These are phyloP conservation scores for Blepharisma undulans DNA, from an alignment of 169 alveolate genomes.

Conservation along the genomic window DNA sequence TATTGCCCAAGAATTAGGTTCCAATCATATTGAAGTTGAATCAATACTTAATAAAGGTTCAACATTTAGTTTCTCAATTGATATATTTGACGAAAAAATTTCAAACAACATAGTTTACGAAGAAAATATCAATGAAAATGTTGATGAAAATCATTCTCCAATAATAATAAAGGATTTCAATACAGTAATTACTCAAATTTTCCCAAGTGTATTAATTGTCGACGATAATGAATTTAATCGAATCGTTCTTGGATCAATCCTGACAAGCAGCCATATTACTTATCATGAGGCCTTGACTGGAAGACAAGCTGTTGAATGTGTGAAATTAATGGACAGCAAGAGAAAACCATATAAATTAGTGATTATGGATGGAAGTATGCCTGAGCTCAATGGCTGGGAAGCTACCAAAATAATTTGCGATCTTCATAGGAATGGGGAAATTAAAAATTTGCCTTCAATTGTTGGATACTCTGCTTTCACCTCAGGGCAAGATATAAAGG, in stretches of 20 bases:
- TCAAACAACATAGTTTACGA: no score
- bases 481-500: background rate
- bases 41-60: background rate
- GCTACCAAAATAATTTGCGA: background rate
- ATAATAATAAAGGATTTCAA: no score
- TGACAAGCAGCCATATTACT: background rate
- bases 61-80: conserved; percentile 4
- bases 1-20: conserved; percentile 16
- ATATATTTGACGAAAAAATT: no score
- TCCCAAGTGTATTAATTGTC: background rate
- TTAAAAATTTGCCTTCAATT: background rate
- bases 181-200: background rate
- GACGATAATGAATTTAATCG: conserved; percentile 1
- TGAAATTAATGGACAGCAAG: background rate
- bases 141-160: no score
- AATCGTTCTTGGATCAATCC: background rate
- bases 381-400: background rate
- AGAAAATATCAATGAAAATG: background rate
- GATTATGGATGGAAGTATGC: conserved; percentile 1
- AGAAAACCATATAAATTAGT: background rate
- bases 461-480: conserved; percentile 2
- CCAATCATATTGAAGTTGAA: background rate
- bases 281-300: background rate
- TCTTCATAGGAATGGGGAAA: background rate
- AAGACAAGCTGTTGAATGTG: conserved; percentile 6